These are phyloP conservation scores for Botrytis porri DNA, from an alignment of 2,329 filamentous ascomycete genomes.

Conservation along the genomic window DNA sequence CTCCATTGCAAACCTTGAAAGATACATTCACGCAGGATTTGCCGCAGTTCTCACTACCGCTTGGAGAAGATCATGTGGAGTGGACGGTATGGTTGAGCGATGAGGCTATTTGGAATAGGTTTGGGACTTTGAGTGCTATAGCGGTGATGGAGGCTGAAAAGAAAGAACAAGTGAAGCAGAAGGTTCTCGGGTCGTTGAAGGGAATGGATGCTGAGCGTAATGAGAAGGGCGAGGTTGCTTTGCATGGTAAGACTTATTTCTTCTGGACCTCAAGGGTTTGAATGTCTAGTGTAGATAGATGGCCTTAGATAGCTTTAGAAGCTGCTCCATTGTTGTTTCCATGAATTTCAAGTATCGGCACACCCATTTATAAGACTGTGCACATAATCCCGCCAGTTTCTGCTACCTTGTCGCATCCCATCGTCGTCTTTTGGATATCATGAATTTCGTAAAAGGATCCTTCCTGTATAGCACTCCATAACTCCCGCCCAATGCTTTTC, in stretches of 20 bases:
- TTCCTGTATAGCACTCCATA: conserved; percentile 20
- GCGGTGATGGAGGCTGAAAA: conserved; percentile 52
- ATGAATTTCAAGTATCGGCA: conserved; percentile 41
- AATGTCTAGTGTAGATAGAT: conserved; percentile 4
- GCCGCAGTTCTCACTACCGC: conserved; percentile 57
- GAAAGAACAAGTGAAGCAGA: conserved; percentile 47
- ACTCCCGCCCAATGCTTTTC: conserved; percentile 20
- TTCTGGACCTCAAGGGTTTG: conserved; percentile 56
- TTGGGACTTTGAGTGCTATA: conserved; percentile 66
- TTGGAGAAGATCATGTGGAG: conserved; percentile 53
- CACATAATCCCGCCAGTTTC: neutral
- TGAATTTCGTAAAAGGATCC: conserved; percentile 22
- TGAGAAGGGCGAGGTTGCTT: conserved; percentile 57
- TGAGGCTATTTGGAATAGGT: conserved; percentile 61
- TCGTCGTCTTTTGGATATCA: conserved; percentile 23
- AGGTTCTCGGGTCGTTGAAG: conserved; percentile 54
- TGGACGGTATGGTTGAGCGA: conserved; percentile 58
- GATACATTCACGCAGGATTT: conserved; percentile 42
- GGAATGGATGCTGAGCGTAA: conserved; percentile 55
- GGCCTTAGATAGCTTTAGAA: conserved; percentile 2
- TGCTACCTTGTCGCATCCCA: neutral
- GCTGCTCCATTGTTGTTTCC: neutral
- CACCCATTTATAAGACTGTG: neutral
- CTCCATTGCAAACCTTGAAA: conserved; percentile 50
- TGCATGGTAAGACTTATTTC: conserved; percentile 63